phyloP scores from a whole-genome alignment of 2,329 filamentous ascomycete genomes.

The Diaporthe vaccinii region DNA sequence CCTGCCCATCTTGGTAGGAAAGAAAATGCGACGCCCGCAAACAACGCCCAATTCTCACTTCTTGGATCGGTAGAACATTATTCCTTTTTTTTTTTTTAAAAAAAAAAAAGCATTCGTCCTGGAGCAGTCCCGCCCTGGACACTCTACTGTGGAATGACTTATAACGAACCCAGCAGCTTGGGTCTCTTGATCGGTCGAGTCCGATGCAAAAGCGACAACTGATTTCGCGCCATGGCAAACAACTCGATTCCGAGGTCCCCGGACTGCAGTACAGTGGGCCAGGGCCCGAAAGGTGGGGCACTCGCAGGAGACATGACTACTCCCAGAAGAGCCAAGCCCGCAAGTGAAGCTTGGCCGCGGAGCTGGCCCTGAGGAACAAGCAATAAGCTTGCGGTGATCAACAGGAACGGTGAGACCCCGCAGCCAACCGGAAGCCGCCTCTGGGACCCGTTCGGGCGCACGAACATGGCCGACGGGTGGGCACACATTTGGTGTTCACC shows the following conservation, averaged over 20 bases:
- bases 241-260: neutral
- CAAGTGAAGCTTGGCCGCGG: conserved; percentile 3
- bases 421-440: conserved; percentile 13
- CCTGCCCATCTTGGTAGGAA: neutral
- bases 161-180: neutral
- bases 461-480: neutral
- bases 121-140: neutral
- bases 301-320: conserved; percentile 15
- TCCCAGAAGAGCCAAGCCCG: neutral
- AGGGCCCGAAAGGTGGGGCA: neutral
- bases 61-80: neutral
- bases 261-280: neutral
- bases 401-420: conserved; percentile 21
- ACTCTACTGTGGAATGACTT: neutral
- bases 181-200: neutral
- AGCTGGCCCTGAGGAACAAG: conserved; percentile 20
- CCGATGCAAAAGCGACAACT: neutral
- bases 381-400: conserved; percentile 22
- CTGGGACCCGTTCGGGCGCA: neutral
- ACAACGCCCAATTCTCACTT: neutral
- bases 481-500: neutral
- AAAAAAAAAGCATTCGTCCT: neutral
- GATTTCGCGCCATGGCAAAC: neutral
- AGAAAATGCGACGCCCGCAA: neutral
- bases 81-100: too few species aligned